Evolutionary conservation across 306 rosid species (phyloP), one percentile per base, ranked within the genome.

Genomic region (Morella rubra): DNA sequence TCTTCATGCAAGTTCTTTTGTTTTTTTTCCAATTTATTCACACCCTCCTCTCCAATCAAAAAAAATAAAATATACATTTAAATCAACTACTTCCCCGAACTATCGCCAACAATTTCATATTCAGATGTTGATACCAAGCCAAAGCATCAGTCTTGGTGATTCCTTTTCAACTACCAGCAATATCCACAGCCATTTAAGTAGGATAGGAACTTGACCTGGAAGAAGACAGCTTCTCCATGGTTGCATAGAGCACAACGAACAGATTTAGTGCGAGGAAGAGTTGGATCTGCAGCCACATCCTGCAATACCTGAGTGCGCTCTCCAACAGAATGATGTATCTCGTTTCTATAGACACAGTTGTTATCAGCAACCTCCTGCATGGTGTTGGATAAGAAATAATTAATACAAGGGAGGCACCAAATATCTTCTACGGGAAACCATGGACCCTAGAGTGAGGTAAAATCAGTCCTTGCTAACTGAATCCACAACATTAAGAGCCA

Each of bases 221-320:
- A 95, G 85, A 96, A 96, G 47, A 96, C 98, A 83, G 99, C 99
- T 88, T 92, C 99, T 71, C 99, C 99, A 69, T 92, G 99, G 77
- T 89, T 89, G 85, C 99, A 96, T 69, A 86, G 88, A 73, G 89
- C 73, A 80, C 99, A 96, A 27, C 96, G 97, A 52, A 92, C 98
- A 40, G 97, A 54, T 82, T 96, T 96, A 5, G 97, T 96, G n/a
- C 99, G 96, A 70, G 99, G 99, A 73, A 91, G 97, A 56, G 99
- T 96, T 54, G 99, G 99, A 86, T 96, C 99, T 0, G 97, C 96
- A 75, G 99, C 97, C 13, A 92, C 96, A 79, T 92, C 97, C 82
- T 92, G 95, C 80, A 93, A 77, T 69, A 89, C 87, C 59, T 92
- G 99, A 81, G 99, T 96, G 75, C 92, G 96, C 82, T 95, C 98